Conservation (phyloP, 345 rosid genomes). For the Clausena lansium region DNA sequence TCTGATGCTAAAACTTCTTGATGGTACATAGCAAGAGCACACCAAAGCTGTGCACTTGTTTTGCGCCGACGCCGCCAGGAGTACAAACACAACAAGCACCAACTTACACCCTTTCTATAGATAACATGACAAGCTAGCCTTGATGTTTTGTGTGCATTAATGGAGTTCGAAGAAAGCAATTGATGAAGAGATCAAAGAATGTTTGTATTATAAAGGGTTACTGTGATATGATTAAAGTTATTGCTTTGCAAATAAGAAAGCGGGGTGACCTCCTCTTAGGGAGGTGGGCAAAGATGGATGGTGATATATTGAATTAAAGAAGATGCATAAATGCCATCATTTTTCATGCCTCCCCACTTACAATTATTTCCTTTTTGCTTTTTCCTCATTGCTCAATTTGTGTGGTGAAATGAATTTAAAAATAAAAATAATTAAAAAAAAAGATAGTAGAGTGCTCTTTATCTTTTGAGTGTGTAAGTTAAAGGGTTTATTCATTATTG, state of each 20-base stretch:
- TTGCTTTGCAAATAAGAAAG: slow-evolving; percentile 31
- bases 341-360: slow-evolving; percentile 29
- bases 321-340: slow-evolving; percentile 25
- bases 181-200: slow-evolving; percentile 6
- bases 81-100: slow-evolving; percentile 11
- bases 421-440: background rate
- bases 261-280: slow-evolving; percentile 6
- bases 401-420: background rate
- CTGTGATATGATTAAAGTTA: slow-evolving; percentile 10
- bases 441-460: background rate
- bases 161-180: slow-evolving; percentile 8
- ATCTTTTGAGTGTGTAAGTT: no score
- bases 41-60: slow-evolving; percentile 63
- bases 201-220: background rate
- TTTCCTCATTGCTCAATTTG: slow-evolving; percentile 26
- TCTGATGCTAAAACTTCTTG: slow-evolving; percentile 28
- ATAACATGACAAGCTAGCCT: slow-evolving; percentile 3
- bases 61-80: slow-evolving; percentile 70
- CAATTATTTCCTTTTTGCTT: slow-evolving; percentile 22
- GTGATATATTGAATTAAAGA: slow-evolving; percentile 13
- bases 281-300: slow-evolving; percentile 8
- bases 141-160: background rate
- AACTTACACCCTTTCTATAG: background rate
- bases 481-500: slow-evolving; percentile 8
- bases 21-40: slow-evolving; percentile 69